Conservation (phyloP, 371 early-diverging fungal genomes). For the Mucor mucedo region DNA sequence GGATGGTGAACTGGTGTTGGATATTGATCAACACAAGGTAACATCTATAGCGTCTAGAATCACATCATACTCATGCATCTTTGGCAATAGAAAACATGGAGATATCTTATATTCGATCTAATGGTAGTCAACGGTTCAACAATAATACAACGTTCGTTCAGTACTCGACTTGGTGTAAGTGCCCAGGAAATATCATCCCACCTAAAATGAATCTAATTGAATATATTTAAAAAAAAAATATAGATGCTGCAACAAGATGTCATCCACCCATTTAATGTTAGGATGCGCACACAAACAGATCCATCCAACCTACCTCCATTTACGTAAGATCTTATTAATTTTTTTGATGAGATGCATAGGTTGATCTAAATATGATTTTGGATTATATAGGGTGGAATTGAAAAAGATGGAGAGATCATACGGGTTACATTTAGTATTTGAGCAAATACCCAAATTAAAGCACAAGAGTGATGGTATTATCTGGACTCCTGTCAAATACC, state of each 20-base stretch:
- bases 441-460: conserved; percentile 68
- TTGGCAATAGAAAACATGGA: conserved; percentile 51
- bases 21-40: conserved; percentile 61
- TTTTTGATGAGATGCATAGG: too few species aligned
- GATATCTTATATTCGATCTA: conserved; percentile 74
- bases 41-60: background rate
- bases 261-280: conserved; percentile 55
- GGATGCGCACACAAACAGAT: conserved; percentile 46
- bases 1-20: conserved; percentile 80
- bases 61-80: too few species aligned
- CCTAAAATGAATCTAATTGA: background rate
- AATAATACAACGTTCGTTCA: conserved; percentile 64
- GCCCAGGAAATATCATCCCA: too few species aligned
- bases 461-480: conserved; percentile 91
- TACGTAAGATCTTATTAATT: conserved; percentile 50
- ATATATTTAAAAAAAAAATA: too few species aligned
- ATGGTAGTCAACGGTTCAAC: conserved; percentile 66
- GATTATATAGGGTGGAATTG: conserved; percentile 51
- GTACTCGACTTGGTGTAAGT: conserved; percentile 71
- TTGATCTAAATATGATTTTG: background rate
- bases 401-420: conserved; percentile 70
- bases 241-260: conserved; percentile 73
- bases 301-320: conserved; percentile 59
- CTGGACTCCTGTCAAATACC: conserved; percentile 80
- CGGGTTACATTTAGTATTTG: conserved; percentile 61